Evolutionary conservation across 208 protist genomes (phyloP).

Genomic region (Spongospora subterranea): DNA sequence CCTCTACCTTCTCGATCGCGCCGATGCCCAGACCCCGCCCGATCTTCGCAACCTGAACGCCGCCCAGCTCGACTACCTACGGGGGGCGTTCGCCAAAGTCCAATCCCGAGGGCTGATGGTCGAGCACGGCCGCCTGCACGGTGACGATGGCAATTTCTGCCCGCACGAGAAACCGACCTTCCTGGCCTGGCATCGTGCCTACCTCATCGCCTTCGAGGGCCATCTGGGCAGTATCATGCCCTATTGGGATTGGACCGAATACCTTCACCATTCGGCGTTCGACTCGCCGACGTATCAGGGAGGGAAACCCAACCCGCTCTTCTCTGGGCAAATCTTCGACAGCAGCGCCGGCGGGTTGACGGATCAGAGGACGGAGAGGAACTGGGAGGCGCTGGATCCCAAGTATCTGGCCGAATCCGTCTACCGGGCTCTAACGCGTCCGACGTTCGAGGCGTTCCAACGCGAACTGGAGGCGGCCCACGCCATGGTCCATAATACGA

Average conservation of each 20-base stretch:
- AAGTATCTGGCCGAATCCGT: slow-evolving; percentile 15
- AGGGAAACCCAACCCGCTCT: neutral
- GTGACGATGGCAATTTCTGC: slow-evolving; percentile 19
- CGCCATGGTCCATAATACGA: slow-evolving; percentile 26
- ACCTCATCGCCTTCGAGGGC: slow-evolving; percentile 4
- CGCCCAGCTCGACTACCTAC: slow-evolving; percentile 4
- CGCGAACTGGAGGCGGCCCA: slow-evolving; percentile 42
- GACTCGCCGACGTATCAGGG: neutral
- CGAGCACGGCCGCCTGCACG: neutral
- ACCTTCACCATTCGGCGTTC: neutral
- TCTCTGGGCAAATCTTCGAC: slow-evolving; percentile 1
- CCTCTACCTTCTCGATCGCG: neutral
- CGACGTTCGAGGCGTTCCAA: neutral
- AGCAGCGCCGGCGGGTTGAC: neutral
- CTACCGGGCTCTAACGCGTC: slow-evolving; percentile 13
- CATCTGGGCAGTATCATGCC: neutral
- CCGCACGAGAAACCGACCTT: slow-evolving; percentile 34
- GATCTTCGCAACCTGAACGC: neutral
- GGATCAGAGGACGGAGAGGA: neutral
- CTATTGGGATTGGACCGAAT: slow-evolving; percentile 49
- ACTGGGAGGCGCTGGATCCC: neutral
- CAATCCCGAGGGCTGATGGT: neutral
- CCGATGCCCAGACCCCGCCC: slow-evolving; percentile 2
- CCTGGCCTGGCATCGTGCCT: slow-evolving; percentile 32
- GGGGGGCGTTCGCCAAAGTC: neutral